Conservation (phyloP, 2,329 filamentous ascomycete genomes). For the Trichophyton equinum region DNA sequence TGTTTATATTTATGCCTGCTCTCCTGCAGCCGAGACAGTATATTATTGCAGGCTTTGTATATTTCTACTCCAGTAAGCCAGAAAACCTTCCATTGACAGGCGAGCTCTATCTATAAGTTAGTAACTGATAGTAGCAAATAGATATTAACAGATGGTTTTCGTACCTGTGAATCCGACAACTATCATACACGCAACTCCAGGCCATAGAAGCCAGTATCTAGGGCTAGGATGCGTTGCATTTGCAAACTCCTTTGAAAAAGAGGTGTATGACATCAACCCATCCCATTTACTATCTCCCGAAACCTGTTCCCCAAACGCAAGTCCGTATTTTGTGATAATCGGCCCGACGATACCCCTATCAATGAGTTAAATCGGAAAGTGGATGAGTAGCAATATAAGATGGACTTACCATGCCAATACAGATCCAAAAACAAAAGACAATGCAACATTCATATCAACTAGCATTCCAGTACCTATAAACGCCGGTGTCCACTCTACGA, state of each 20-base stretch:
- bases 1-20: conserved; percentile 4
- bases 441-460: conserved; percentile 45
- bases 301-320: conserved; percentile 31
- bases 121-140: not conserved
- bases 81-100: conserved; percentile 9
- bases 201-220: conserved; percentile 43
- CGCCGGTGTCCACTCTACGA: conserved; percentile 47
- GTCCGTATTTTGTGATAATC: conserved; percentile 41
- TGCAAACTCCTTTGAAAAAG: conserved; percentile 12
- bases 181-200: conserved; percentile 14
- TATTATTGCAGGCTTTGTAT: not conserved
- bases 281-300: conserved; percentile 10
- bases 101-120: conserved; percentile 6
- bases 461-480: conserved; percentile 50
- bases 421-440: conserved; percentile 46
- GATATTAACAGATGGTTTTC: not conserved
- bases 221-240: conserved; percentile 28
- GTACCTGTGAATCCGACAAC: conserved; percentile 7
- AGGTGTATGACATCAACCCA: conserved; percentile 28
- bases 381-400: conserved; percentile 14
- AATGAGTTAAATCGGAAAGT: not conserved
- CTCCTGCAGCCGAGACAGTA: not conserved
- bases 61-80: conserved; percentile 8
- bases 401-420: conserved; percentile 38
- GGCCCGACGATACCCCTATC: conserved; percentile 42